Conservation (phyloP, 1,139 yeast genomes). For the Geotrichum restrictum region DNA sequence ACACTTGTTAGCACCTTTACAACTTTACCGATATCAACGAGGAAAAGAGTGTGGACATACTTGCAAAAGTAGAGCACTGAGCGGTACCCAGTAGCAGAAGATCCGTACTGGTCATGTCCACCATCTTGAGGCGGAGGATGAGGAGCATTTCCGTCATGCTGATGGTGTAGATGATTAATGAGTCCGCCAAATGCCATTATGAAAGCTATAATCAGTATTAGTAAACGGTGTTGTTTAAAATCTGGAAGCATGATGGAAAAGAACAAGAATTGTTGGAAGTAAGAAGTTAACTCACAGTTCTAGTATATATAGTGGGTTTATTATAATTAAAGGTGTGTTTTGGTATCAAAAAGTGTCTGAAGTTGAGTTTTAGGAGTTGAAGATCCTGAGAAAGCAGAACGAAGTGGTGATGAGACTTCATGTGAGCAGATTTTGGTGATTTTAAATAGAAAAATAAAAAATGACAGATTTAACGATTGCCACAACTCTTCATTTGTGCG, state of each 20-base stretch:
- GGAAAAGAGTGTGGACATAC: conserved; percentile 15
- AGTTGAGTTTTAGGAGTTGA: no score
- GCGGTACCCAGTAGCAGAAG: conserved; percentile 20
- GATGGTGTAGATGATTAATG: conserved; percentile 12
- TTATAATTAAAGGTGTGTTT: no score
- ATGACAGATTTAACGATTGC: no score
- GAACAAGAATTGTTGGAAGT: background rate
- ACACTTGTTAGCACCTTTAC: conserved; percentile 4
- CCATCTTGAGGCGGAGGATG: background rate
- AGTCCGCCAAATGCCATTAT: conserved; percentile 17
- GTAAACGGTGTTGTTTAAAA: background rate
- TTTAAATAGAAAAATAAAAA: no score
- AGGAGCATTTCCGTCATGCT: conserved; percentile 1
- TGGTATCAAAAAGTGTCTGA: no score
- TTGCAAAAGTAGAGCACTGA: conserved; percentile 33
- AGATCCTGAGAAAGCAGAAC: no score
- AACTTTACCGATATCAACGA: background rate
- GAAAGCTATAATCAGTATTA: conserved; percentile 5
- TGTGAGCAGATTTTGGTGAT: no score
- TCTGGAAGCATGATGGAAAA: no score
- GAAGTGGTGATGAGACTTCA: no score
- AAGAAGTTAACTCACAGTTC: no score
- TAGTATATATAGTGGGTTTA: no score
- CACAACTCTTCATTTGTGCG: no score
- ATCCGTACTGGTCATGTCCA: background rate